These are phyloP conservation scores for Lactarius hatsudake DNA, from an alignment of 768 basidiomycete genomes.

Conservation along the genomic window DNA sequence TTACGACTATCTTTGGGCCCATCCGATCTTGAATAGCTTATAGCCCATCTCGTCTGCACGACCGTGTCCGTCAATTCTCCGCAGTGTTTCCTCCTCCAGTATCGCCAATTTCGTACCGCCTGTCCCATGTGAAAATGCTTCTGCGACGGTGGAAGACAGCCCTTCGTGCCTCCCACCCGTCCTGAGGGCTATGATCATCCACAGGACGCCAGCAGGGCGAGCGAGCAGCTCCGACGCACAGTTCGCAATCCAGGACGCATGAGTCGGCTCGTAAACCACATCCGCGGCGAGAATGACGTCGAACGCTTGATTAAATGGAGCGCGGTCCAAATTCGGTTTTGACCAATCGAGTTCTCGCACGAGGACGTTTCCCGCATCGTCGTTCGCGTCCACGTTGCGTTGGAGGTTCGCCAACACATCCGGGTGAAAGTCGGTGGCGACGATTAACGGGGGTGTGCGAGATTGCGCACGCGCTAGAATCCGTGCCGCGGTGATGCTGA, in stretches of 20 bases:
- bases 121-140: conserved; percentile 43
- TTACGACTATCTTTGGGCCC: conserved; percentile 38
- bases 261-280: conserved; percentile 69
- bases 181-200: conserved; percentile 72
- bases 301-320: conserved; percentile 45
- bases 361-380: conserved; percentile 35
- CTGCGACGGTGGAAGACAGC: conserved; percentile 53
- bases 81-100: conserved; percentile 46
- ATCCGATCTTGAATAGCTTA: conserved; percentile 68
- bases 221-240: conserved; percentile 55
- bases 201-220: conserved; percentile 50
- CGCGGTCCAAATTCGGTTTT: conserved; percentile 35
- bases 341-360: conserved; percentile 68
- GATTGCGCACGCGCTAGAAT: conserved; percentile 34
- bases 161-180: conserved; percentile 60
- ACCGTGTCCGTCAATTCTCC: conserved; percentile 53
- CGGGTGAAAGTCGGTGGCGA: conserved; percentile 78
- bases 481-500: conserved; percentile 67
- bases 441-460: conserved; percentile 36
- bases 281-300: conserved; percentile 78
- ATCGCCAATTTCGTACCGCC: conserved; percentile 41
- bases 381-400: conserved; percentile 58
- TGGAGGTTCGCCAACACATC: conserved; percentile 68
- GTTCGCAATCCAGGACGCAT: conserved; percentile 63
- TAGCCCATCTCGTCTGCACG: conserved; percentile 71